These are phyloP conservation scores for Telfairia occidentalis DNA, from an alignment of 331 rosid genomes.

Conservation along the genomic window DNA sequence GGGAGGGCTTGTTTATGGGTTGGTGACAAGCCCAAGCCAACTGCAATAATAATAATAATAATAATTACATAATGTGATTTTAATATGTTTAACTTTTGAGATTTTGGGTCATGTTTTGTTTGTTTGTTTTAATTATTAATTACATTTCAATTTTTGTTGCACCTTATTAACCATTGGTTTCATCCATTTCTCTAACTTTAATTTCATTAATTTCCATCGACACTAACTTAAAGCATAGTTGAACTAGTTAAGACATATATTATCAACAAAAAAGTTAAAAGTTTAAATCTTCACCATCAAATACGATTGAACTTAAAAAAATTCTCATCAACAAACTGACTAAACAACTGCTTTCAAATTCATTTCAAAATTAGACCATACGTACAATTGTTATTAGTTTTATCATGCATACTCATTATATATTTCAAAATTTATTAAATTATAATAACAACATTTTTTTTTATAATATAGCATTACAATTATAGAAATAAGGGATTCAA, in stretches of 20 bases:
- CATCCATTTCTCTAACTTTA: background rate
- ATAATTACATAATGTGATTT: background rate
- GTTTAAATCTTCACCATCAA: too few relatives aligned
- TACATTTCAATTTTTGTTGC: background rate
- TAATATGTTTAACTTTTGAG: too few relatives aligned
- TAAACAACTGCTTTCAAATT: background rate
- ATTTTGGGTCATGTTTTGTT: background rate
- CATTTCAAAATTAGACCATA: background rate
- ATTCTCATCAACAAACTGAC: too few relatives aligned
- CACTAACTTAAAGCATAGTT: too few relatives aligned
- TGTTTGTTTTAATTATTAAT: background rate
- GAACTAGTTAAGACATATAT: too few relatives aligned
- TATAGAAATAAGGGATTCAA: too few relatives aligned
- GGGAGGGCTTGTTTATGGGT: conserved; percentile 45
- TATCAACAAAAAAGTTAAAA: too few relatives aligned
- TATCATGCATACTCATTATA: background rate
- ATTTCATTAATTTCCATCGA: too few relatives aligned
- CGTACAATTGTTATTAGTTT: background rate
- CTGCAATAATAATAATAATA: conserved; percentile 16
- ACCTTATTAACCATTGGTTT: conserved; percentile 38
- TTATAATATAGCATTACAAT: too few relatives aligned
- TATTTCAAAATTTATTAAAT: background rate
- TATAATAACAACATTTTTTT: too few relatives aligned
- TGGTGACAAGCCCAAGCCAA: conserved; percentile 49
- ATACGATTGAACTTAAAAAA: too few relatives aligned